Evolutionary conservation across 768 basidiomycete species (phyloP).

Genomic region (Psilocybe tampanensis): DNA sequence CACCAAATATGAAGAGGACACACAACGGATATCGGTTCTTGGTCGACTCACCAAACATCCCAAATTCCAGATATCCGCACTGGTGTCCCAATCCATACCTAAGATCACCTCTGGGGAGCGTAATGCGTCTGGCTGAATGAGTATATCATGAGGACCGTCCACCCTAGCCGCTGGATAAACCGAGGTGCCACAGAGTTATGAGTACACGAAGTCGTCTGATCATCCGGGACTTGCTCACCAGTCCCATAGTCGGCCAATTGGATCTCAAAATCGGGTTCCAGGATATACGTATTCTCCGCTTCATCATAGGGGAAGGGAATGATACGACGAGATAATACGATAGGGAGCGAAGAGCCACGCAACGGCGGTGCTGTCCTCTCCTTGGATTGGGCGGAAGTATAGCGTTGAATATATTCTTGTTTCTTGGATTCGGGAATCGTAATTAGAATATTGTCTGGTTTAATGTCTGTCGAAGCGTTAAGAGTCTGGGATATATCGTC

Average conservation of each 20-base stretch:
- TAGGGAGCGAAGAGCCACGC: no score
- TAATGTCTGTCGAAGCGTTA: slow-evolving; percentile 15
- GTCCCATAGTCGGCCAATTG: slow-evolving; percentile 5
- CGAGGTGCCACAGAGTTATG: not conserved
- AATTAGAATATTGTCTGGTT: slow-evolving; percentile 20
- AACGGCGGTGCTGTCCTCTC: not conserved
- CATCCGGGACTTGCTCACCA: not conserved
- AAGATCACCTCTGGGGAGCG: slow-evolving; percentile 32
- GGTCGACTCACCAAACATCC: slow-evolving; percentile 26
- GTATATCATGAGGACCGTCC: slow-evolving; percentile 9
- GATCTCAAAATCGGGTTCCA: not conserved
- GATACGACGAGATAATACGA: no score
- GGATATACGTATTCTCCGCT: no score
- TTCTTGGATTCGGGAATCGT: not conserved
- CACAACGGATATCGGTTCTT: no score
- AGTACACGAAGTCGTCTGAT: not conserved
- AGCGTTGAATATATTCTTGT: not conserved
- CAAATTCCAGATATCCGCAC: slow-evolving; percentile 34
- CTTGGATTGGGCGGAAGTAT: not conserved
- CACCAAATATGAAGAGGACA: no score
- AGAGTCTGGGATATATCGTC: not conserved
- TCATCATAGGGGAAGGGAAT: no score
- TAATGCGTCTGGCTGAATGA: slow-evolving; percentile 25
- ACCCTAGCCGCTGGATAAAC: slow-evolving; percentile 5
- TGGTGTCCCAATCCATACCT: slow-evolving; percentile 23